A percentile compares a stretch with the other conserved stretches of the same genome.
phyloP scores from a whole-genome alignment of 345 rosid species.

The Hypericum androsaemum region DNA sequence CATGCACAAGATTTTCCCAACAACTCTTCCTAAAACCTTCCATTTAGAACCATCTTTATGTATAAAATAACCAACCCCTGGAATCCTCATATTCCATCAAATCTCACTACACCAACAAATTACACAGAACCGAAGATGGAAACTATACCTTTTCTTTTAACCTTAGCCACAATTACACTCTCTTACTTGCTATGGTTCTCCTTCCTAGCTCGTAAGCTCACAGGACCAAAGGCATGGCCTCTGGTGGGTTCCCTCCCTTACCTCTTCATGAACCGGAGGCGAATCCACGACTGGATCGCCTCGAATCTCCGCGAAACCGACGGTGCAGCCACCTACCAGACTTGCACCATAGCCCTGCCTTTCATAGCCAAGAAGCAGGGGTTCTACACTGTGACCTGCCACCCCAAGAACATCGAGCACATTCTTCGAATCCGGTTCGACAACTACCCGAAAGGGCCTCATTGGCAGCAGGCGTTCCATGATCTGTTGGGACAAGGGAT shows the following conservation, averaged over 20 bases:
- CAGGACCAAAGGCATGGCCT: conserved; percentile 69
- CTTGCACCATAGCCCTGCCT: conserved; percentile 61
- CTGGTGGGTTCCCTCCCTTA: conserved; percentile 64
- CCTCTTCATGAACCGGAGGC: conserved; percentile 42
- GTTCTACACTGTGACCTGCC: conserved; percentile 77
- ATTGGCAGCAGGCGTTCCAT: conserved; percentile 68
- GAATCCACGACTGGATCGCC: conserved; percentile 77
- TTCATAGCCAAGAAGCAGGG: conserved; percentile 62
- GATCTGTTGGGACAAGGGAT: conserved; percentile 84
- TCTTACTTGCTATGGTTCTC: conserved; percentile 71
- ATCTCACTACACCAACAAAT: neutral
- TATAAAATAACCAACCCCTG: conserved; percentile 11
- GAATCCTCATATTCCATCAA: neutral
- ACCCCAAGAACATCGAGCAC: conserved; percentile 83
- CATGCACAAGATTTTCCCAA: conserved; percentile 33
- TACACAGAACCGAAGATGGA: conserved; percentile 36
- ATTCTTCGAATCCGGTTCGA: conserved; percentile 72
- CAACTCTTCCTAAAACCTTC: conserved; percentile 59
- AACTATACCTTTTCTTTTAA: conserved; percentile 11
- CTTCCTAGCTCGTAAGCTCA: conserved; percentile 42
- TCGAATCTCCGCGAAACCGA: conserved; percentile 59
- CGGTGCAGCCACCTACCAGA: conserved; percentile 64
- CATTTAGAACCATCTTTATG: conserved; percentile 17
- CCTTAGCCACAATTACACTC: conserved; percentile 29
- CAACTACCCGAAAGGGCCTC: conserved; percentile 85